These are phyloP conservation scores for Phytophthora melonis DNA, from an alignment of 352 stramenopile genomes.

Conservation along the genomic window DNA sequence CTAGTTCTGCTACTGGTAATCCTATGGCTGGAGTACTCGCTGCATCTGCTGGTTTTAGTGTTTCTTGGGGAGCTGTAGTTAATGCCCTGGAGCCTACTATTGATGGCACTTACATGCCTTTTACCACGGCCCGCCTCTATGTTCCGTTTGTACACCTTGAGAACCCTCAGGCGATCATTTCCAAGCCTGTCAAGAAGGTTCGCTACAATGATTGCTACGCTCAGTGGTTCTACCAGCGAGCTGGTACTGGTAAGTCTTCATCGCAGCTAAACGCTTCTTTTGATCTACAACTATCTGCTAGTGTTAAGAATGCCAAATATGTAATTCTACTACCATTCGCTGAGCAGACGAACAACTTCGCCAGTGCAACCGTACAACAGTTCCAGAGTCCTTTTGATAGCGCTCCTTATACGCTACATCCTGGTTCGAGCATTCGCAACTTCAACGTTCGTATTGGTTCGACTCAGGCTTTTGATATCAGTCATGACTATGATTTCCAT, in stretches of 20 bases:
- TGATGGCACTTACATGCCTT: conserved; percentile 15
- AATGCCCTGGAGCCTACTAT: conserved; percentile 11
- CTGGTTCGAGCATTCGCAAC: neutral
- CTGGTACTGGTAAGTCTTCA: conserved; percentile 4
- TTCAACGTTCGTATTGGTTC: conserved; percentile 22
- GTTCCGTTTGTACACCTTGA: conserved; percentile 11
- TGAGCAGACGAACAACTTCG: neutral
- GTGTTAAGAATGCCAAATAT: conserved; percentile 12
- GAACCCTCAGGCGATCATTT: conserved; percentile 19
- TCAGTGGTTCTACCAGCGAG: conserved; percentile 16
- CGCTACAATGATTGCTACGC: conserved; percentile 15
- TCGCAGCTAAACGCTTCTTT: conserved; percentile 6
- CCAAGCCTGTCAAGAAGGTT: conserved; percentile 18
- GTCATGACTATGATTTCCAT: conserved; percentile 33
- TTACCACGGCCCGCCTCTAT: conserved; percentile 3
- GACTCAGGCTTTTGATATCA: conserved; percentile 26
- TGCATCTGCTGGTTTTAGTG: conserved; percentile 14
- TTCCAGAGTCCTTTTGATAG: neutral
- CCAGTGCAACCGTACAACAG: neutral
- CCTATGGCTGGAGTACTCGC: conserved; percentile 1
- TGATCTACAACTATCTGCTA: conserved; percentile 13
- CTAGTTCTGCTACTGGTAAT: conserved; percentile 2
- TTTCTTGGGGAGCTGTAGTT: conserved; percentile 7
- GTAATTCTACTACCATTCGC: neutral
- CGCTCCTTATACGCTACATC: neutral